Evolutionary conservation across 1,284 basidiomycete species (phyloP), one percentile per base, ranked within the genome.

Genomic region (Paramarasmius palmivorus): DNA sequence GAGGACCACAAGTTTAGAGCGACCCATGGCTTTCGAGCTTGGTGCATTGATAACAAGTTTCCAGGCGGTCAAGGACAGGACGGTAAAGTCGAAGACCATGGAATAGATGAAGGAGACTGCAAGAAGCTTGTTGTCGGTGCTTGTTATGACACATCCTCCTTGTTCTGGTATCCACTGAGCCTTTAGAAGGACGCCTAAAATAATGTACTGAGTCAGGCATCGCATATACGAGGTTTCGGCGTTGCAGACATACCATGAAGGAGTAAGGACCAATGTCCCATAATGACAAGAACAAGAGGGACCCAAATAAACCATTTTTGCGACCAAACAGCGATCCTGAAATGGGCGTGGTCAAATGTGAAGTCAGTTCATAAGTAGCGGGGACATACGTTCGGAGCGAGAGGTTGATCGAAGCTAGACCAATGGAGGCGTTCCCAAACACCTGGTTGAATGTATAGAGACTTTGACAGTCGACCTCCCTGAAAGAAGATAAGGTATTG

Each of bases 401-500:
- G n/a, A 91, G 76, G 63, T 91, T 90, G 63, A 90, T 82, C 63
- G 87, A 90, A 7, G 89, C 86, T 3, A 90, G 73, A 9, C 89
- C 89, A 40, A 90, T 82, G 5, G 89, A 73, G 6, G 83, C 77
- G 66, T 89, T 88, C 10, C 88, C 89, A 50, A 84, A 70, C 49
- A 67, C 65, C 73, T 75, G 81, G 59, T 88, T 88, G 67, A 88
- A 89, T 0, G 86, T 89, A 67, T 90, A 91, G 22, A 91, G 66
- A 2, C 75, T 74, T 69, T 88, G 85, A 59, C 86, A 88, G 61
- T 86, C 73, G 29, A 88, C 72, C 58, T 79, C 73, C 9, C 84
- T 87, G 25, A 40, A n/a, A 15, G 15, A 60, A 12, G 29, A 22
- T 14, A 45, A 23, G 29, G 29, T 26, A 29, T 2, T 29, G n/a